A percentile compares a stretch with the other conserved stretches of the same genome.
phyloP scores from a whole-genome alignment of 352 stramenopile genomes.

The Chrysophaeum taylorii region DNA sequence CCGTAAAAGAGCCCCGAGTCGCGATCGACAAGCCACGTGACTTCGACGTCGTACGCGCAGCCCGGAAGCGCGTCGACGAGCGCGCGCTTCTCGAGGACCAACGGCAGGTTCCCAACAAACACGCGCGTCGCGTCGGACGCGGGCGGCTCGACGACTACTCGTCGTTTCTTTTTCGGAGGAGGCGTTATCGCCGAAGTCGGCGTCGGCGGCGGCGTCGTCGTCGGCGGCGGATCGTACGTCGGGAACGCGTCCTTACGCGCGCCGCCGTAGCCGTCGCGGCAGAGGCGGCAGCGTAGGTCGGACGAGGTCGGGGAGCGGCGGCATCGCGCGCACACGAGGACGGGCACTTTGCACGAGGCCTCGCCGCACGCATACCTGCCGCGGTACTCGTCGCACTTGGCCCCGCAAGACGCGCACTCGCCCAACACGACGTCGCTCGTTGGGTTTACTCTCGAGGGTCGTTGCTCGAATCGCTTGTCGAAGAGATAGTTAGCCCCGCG shows the following conservation, averaged over 20 bases:
- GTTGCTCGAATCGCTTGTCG: constrained; percentile 47
- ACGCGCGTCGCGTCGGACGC: background rate
- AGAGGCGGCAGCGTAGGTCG: background rate
- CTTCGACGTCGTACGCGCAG: background rate
- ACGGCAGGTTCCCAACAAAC: constrained; percentile 12
- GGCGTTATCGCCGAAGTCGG: background rate
- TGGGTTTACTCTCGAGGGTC: background rate
- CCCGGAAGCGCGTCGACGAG: background rate
- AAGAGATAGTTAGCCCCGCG: constrained; percentile 70
- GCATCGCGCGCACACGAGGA: constrained; percentile 2
- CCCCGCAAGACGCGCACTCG: background rate
- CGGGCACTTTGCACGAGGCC: background rate
- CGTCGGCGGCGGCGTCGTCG: background rate
- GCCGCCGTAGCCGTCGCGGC: background rate
- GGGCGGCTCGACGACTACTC: too few relatives aligned
- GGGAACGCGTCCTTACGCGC: background rate
- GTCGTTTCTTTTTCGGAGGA: background rate
- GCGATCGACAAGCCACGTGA: constrained; percentile 2
- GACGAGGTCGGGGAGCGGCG: background rate
- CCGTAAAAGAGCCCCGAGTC: background rate
- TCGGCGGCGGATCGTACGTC: background rate
- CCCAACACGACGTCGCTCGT: background rate
- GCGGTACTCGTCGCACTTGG: background rate
- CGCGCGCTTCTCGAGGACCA: background rate
- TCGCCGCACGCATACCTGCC: background rate